A percentile compares a stretch with the other conserved stretches of the same genome.
phyloP scores from a whole-genome alignment of 768 basidiomycete genomes.

The Leccinum sublutescens region DNA sequence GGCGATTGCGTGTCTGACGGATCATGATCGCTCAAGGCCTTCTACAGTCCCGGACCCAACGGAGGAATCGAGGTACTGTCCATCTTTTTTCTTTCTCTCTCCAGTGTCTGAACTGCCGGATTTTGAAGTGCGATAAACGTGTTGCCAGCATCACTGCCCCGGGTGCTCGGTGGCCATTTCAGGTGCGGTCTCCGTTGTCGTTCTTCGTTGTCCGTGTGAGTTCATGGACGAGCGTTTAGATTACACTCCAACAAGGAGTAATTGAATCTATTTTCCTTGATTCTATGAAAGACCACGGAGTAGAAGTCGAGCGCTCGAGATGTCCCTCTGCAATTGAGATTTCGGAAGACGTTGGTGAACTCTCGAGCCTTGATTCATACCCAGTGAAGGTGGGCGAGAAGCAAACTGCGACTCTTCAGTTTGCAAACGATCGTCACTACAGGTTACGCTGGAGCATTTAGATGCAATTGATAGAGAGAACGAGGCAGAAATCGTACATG shows the following conservation, averaged over 20 bases:
- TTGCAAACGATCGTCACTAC: background rate
- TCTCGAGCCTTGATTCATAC: constrained; percentile 32
- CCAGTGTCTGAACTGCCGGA: background rate
- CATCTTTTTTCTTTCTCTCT: background rate
- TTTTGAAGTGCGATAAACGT: constrained; percentile 55
- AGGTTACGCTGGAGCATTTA: constrained; percentile 27
- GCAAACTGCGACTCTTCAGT: background rate
- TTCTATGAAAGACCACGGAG: constrained; percentile 32
- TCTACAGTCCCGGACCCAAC: constrained; percentile 63
- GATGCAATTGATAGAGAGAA: constrained; percentile 28
- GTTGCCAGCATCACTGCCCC: constrained; percentile 60
- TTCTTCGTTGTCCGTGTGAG: background rate
- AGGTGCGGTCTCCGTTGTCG: constrained; percentile 38
- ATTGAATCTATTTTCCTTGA: constrained; percentile 44
- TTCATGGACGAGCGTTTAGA: constrained; percentile 13
- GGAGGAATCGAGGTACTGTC: constrained; percentile 60
- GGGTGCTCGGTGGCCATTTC: constrained; percentile 69
- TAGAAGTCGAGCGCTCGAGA: constrained; percentile 37
- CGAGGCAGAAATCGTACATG: constrained; percentile 33
- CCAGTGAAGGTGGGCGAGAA: constrained; percentile 28
- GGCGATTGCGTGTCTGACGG: background rate
- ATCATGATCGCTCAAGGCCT: constrained; percentile 46
- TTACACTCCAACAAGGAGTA: constrained; percentile 41
- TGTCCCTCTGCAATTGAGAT: constrained; percentile 32
- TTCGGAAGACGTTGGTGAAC: constrained; percentile 36